Evolutionary conservation across 163 green algal species (phyloP), one percentile per base, ranked within the genome.

Genomic region (Scenedesmus sp.): DNA sequence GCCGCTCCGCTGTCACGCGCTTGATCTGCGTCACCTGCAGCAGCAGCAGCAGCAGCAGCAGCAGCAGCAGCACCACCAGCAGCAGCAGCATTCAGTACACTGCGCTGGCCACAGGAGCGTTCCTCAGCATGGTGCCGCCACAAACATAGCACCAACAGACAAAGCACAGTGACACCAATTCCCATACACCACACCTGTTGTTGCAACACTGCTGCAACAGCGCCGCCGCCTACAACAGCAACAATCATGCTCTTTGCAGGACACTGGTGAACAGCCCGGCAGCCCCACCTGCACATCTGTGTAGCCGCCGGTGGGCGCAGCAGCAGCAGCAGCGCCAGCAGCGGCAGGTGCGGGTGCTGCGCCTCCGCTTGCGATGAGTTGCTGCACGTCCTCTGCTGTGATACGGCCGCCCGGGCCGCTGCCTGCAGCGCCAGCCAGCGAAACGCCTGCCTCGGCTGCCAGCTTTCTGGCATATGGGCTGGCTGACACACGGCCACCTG

Each of bases 391-490:
- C 6, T 91, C 94, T 0, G 97, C 96, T 56, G 98, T 95, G 26
- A 99, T 97, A 85, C 97, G 96, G 8, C 97, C 97, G 3, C 92
- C 94, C 26, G 96, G 97, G 7, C 97, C 97, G n/a, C 88, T 97
- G 64, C 95, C 97, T 3, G 90, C 88, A 0, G 96, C 87, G 23
- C 95, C 95, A 9, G 91, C 86, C 56, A 99, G 93, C 86, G 92
- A 92, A 12, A 99, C 92, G 57, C 96, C 96, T 0, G 95, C 94
- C 92, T 99, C 95, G 4, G 91, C 91, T 2, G 97, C 97, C 52
- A 99, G 93, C 92, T 97, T 97, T 57, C 93, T 94, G 13, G 97
- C 97, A 86, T 98, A 98, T 0, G 97, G 97, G 87, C 94, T 97
- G 56, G 97, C 96, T 9, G 95, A 89, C 34, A 98, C 90, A 26